A percentile compares a stretch with the other conserved stretches of the same genome.
Conservation (phyloP, 306 rosid genomes). For the Citrullus amarus region DNA sequence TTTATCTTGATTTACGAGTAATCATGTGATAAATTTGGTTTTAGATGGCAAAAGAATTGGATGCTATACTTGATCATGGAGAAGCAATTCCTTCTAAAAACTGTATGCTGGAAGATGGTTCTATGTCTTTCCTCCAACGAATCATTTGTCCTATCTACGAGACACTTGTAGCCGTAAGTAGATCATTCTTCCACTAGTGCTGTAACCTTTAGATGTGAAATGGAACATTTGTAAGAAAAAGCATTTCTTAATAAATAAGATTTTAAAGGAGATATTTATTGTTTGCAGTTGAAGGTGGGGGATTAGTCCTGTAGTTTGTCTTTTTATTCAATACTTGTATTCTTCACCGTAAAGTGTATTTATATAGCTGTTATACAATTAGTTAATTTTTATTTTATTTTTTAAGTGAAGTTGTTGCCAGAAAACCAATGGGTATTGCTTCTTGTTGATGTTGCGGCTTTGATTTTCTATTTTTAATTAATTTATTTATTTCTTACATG, state of each 20-base stretch:
- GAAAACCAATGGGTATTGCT: not conserved
- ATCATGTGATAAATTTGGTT: slow-evolving; percentile 9
- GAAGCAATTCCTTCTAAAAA: slow-evolving; percentile 50
- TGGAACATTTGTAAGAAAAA: not conserved
- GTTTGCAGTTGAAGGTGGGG: not conserved
- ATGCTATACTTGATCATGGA: slow-evolving; percentile 76
- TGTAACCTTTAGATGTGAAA: not conserved
- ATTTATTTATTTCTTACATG: not conserved
- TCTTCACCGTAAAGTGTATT: not conserved
- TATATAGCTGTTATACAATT: not conserved
- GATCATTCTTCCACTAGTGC: slow-evolving; percentile 10
- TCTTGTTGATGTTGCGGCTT: not conserved
- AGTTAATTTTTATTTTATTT: not conserved
- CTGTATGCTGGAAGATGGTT: slow-evolving; percentile 36
- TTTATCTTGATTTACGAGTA: not conserved
- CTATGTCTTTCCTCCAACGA: slow-evolving; percentile 60
- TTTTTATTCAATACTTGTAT: not conserved
- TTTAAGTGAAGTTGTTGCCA: not conserved
- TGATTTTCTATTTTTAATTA: not conserved
- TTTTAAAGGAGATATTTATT: not conserved
- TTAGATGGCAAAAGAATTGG: slow-evolving; percentile 94
- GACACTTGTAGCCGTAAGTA: slow-evolving; percentile 37
- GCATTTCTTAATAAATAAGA: not conserved
- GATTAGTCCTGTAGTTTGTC: not conserved
- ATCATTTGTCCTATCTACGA: slow-evolving; percentile 58